These are phyloP conservation scores for Chrysosporium queenslandicum DNA, from an alignment of 2,329 filamentous ascomycete species.

Conservation along the genomic window DNA sequence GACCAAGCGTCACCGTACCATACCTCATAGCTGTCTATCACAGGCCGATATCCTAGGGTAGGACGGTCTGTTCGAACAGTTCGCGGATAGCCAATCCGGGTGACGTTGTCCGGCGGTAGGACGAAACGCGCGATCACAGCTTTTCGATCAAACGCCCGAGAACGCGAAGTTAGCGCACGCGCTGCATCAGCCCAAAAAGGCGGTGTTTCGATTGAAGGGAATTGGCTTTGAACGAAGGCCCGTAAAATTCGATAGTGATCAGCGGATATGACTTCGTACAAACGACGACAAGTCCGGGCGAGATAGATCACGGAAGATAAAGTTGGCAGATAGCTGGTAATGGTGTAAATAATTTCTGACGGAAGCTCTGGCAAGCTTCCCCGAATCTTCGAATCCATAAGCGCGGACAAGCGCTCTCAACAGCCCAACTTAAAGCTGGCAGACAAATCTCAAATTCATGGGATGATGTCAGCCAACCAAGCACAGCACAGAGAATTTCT, in stretches of 20 bases:
- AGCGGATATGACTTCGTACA: conserved; percentile 39
- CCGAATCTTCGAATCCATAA: not conserved
- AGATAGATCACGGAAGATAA: conserved; percentile 38
- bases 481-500: no score
- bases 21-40: conserved; percentile 49
- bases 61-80: conserved; percentile 40
- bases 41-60: conserved; percentile 49
- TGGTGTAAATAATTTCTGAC: conserved; percentile 36
- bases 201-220: conserved; percentile 38
- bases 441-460: no score
- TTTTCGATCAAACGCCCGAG: conserved; percentile 48
- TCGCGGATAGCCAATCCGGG: conserved; percentile 26
- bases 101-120: conserved; percentile 37
- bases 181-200: conserved; percentile 43
- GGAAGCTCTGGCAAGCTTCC: conserved; percentile 31
- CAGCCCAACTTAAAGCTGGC: no score
- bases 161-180: conserved; percentile 46
- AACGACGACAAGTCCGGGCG: conserved; percentile 37
- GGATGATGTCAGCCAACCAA: no score
- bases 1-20: conserved; percentile 39
- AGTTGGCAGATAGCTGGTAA: conserved; percentile 37
- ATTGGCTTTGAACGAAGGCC: conserved; percentile 40
- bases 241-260: conserved; percentile 41
- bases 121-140: conserved; percentile 48
- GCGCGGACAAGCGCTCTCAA: no score